Percentiles rank a stretch among this genome's conserved stretches.
Conservation (phyloP, 2,329 filamentous ascomycete genomes). For the Exophiala sp. region DNA sequence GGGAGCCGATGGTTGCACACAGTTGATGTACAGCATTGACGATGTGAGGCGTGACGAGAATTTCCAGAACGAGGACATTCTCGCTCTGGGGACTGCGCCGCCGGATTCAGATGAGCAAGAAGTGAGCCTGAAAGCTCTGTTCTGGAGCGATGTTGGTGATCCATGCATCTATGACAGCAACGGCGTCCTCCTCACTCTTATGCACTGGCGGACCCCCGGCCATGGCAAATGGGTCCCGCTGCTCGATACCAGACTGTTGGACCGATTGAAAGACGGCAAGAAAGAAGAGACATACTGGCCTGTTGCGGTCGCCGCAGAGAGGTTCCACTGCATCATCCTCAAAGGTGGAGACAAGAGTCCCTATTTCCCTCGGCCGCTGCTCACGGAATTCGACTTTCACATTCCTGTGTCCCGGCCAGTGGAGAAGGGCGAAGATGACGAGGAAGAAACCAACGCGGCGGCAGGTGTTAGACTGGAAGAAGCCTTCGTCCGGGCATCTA, state of each 20-base stretch:
- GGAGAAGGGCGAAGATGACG: slow-evolving; percentile 10
- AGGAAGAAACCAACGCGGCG: slow-evolving; percentile 40
- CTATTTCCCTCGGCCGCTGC: slow-evolving; percentile 81
- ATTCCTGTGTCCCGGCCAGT: slow-evolving; percentile 64
- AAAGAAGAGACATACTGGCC: slow-evolving; percentile 93
- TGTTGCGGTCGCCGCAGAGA: slow-evolving; percentile 81
- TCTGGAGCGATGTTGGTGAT: slow-evolving; percentile 91
- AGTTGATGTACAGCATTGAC: slow-evolving; percentile 83
- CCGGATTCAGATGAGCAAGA: slow-evolving; percentile 44
- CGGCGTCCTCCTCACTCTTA: slow-evolving; percentile 76
- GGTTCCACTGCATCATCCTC: slow-evolving; percentile 97
- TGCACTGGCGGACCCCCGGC: slow-evolving; percentile 82
- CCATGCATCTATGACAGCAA: slow-evolving; percentile 94
- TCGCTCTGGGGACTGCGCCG: slow-evolving; percentile 59
- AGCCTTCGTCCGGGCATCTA: slow-evolving; percentile 65
- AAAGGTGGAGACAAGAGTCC: slow-evolving; percentile 91
- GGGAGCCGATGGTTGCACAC: slow-evolving; percentile 67
- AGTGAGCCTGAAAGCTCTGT: slow-evolving; percentile 69
- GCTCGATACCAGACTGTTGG: slow-evolving; percentile 77
- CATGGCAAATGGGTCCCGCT: slow-evolving; percentile 88
- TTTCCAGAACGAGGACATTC: slow-evolving; percentile 88
- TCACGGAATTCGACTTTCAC: slow-evolving; percentile 89
- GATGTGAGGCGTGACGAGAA: slow-evolving; percentile 90
- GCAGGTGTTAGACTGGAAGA: slow-evolving; percentile 64
- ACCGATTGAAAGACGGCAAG: slow-evolving; percentile 73